Evolutionary conservation across 192 early-diverging fungal genomes (phyloP).

Genomic region (Chytriomyces sp.): DNA sequence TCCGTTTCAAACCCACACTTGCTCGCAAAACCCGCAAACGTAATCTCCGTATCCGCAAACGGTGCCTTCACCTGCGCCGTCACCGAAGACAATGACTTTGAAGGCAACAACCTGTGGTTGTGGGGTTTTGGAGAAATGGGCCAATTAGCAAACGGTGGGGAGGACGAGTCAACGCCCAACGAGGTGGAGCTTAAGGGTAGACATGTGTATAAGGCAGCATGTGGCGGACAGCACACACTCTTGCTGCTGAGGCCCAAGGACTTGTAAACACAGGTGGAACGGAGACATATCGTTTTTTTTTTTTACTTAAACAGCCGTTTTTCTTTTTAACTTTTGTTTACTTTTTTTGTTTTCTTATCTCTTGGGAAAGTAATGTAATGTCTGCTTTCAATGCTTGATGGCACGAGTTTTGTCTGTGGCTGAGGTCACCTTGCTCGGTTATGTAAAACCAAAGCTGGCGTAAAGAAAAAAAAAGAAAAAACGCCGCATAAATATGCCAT

Average conservation of each 20-base stretch:
- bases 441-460: too few relatives aligned
- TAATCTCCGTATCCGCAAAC: conserved; percentile 66
- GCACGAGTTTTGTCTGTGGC: too few relatives aligned
- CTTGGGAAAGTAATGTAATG: neutral
- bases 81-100: conserved; percentile 25
- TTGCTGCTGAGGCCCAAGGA: conserved; percentile 60
- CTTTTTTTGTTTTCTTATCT: neutral
- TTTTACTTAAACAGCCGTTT: neutral
- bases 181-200: conserved; percentile 74
- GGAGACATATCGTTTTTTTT: neutral
- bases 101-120: conserved; percentile 66
- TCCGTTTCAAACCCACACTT: conserved; percentile 40
- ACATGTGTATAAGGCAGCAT: conserved; percentile 63
- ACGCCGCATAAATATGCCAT: too few relatives aligned
- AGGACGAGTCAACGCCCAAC: conserved; percentile 71
- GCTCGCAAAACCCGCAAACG: conserved; percentile 60
- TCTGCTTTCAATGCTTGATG: too few relatives aligned
- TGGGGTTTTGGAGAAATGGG: conserved; percentile 93
- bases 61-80: conserved; percentile 52
- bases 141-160: conserved; percentile 80
- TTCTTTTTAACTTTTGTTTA: neutral
- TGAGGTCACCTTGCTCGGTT: too few relatives aligned
- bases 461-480: too few relatives aligned
- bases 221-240: conserved; percentile 83
- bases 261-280: neutral